These are phyloP conservation scores for Amborella trichopoda DNA, from an alignment of 164 flowering plant species.

Conservation along the genomic window DNA sequence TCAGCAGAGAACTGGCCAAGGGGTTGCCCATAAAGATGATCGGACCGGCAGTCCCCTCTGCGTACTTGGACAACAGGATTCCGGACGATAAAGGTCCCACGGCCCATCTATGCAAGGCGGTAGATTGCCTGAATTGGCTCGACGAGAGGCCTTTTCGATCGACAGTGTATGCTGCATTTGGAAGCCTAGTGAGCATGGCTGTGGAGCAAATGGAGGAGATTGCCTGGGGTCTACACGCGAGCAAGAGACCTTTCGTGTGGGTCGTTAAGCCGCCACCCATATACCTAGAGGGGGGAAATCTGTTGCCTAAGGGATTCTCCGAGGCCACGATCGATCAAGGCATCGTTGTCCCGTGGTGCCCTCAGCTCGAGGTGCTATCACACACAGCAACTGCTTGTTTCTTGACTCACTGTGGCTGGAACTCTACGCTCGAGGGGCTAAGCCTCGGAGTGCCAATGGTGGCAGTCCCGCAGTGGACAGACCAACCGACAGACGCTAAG, in stretches of 20 bases:
- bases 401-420: constrained; percentile 9
- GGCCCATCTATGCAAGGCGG: constrained; percentile 15
- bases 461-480: constrained; percentile 29
- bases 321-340: constrained; percentile 1
- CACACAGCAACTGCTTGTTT: constrained; percentile 26
- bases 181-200: neutral
- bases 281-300: neutral
- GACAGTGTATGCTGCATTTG: constrained; percentile 7
- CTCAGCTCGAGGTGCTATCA: constrained; percentile 30
- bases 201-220: constrained; percentile 16
- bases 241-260: constrained; percentile 18
- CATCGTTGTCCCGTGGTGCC: constrained; percentile 36
- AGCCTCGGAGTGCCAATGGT: constrained; percentile 39
- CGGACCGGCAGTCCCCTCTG: constrained; percentile 35
- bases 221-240: constrained; percentile 5
- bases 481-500: constrained; percentile 11
- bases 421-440: constrained; percentile 17
- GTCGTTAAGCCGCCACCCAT: constrained; percentile 7
- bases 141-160: constrained; percentile 1
- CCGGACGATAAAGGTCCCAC: constrained; percentile 20
- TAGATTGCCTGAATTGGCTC: constrained; percentile 17
- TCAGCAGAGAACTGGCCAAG: too few species aligned
- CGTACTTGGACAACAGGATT: constrained; percentile 20
- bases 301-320: neutral
- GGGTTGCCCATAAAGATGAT: constrained; percentile 14